Base-by-base conservation (phyloP, 306 rosid species). In the Styphnolobium japonicum region DNA sequence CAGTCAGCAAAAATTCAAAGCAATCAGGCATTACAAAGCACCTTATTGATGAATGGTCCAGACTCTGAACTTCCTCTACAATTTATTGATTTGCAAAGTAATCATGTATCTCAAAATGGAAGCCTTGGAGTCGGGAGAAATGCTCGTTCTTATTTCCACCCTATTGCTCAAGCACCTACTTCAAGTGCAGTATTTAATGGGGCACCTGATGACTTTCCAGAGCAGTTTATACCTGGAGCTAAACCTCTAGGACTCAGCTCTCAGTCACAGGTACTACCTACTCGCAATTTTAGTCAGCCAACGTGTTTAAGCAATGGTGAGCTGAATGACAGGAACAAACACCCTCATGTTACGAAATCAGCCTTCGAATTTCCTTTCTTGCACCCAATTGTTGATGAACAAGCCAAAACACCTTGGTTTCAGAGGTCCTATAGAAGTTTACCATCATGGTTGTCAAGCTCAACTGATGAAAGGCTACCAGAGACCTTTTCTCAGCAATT, bases 361-460 rank as follows among this genome's bases (percentile, higher is more conserved):
- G 81, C 87, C 71, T 84, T 86, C 3, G 91, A 81, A 53, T 91
- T 91, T 77, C 96, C 98, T 75, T 91, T 91, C 86, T 76, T 90
- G 82, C 86, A 84, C 79, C 89, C 90, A 9, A 84, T 82, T 73
- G 77, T 71, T 70, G 76, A 86, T 77, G 93, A 83, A 40, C 82
- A 81, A 57, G 84, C 83, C 53, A 87, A 82, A 62, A 60, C 89
- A 46, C 45, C 91, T 67, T 86, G 92, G 89, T 82, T 78, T 79
- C 85, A 87, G 75, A 85, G 83, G 75, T 78, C 92, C 57, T 67
- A 81, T 27, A 71, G 83, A 74, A 80, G 80, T 68, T 78, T 77
- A 51, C 90, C 96, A 14, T 82, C 91, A 3, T 91, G 97, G 95
- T 57, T 88, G 84, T 83, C 88, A 69, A 88, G 80, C 31, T 86